Percentiles rank a stretch among this genome's conserved stretches.
phyloP scores from a whole-genome alignment of 2,329 filamentous ascomycete species.

The Beauveria medogensis region DNA sequence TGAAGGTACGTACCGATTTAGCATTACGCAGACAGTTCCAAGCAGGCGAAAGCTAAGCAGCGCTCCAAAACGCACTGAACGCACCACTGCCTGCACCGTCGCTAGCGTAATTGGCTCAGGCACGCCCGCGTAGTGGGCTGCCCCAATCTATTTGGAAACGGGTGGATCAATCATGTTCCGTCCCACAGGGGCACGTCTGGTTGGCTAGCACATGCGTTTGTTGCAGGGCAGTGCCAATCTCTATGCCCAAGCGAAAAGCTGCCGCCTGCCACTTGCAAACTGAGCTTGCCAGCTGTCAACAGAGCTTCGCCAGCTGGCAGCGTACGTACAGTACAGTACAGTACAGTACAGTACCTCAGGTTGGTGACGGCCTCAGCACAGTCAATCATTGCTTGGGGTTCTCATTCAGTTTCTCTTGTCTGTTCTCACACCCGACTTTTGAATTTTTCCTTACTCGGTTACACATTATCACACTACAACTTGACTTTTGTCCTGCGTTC shows the following conservation, averaged over 20 bases:
- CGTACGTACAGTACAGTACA: background rate
- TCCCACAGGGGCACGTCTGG: background rate
- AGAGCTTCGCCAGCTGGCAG: background rate
- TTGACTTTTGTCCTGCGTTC: too few relatives aligned
- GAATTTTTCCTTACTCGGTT: too few relatives aligned
- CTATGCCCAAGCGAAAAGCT: background rate
- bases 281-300: background rate
- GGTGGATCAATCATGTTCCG: slow-evolving; percentile 11
- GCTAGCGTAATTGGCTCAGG: slow-evolving; percentile 9
- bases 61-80: background rate
- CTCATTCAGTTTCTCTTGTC: too few relatives aligned
- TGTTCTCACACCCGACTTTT: too few relatives aligned
- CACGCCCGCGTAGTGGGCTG: background rate
- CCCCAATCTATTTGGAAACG: slow-evolving; percentile 9
- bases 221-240: background rate
- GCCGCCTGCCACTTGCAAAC: background rate
- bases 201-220: slow-evolving; percentile 4
- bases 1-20: background rate
- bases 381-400: background rate
- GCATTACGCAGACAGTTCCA: background rate
- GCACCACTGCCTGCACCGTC: background rate
- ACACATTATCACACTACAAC: too few relatives aligned
- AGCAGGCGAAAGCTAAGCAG: background rate
- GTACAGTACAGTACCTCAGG: background rate
- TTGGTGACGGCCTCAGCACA: background rate